A percentile compares a stretch with the other conserved stretches of the same genome.
phyloP scores from a whole-genome alignment of 208 protist genomes.

The Wallacemonas rigidus region DNA sequence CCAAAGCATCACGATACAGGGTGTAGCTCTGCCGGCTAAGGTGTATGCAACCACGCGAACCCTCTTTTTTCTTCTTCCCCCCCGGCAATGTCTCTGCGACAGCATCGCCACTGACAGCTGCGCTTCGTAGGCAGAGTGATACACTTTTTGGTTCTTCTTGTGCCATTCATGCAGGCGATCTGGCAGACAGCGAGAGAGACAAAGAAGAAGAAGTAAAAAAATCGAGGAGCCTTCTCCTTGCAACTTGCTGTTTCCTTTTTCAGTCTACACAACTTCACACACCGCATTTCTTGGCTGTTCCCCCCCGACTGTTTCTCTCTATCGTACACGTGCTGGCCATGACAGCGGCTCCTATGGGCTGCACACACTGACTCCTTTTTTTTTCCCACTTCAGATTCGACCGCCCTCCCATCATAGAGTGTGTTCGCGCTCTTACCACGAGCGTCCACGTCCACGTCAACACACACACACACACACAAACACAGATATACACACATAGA shows the following conservation, averaged over 20 bases:
- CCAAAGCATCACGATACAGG: too few species aligned
- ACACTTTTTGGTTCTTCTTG: not conserved
- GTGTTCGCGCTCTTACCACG: not conserved
- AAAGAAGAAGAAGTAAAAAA: not conserved
- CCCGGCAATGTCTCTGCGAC: too few species aligned
- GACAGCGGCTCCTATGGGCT: not conserved
- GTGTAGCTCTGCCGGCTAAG: too few species aligned
- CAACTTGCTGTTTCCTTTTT: not conserved
- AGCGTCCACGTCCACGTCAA: not conserved
- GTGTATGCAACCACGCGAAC: too few species aligned
- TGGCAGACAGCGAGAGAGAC: not conserved
- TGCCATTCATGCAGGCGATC: not conserved
- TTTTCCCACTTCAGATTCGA: not conserved
- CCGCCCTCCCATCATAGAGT: not conserved
- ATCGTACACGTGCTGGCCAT: too few species aligned
- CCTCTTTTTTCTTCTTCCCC: too few species aligned
- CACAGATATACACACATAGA: not conserved
- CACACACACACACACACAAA: conserved; percentile 10
- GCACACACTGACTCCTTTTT: not conserved
- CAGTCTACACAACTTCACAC: not conserved
- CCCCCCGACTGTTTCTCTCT: not conserved
- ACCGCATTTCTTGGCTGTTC: too few species aligned
- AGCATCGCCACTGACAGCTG: too few species aligned
- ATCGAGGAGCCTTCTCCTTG: not conserved
- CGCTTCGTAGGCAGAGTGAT: too few species aligned